These are phyloP conservation scores for Penicillium crustosum DNA, from an alignment of 2,329 filamentous ascomycete genomes.

Conservation along the genomic window DNA sequence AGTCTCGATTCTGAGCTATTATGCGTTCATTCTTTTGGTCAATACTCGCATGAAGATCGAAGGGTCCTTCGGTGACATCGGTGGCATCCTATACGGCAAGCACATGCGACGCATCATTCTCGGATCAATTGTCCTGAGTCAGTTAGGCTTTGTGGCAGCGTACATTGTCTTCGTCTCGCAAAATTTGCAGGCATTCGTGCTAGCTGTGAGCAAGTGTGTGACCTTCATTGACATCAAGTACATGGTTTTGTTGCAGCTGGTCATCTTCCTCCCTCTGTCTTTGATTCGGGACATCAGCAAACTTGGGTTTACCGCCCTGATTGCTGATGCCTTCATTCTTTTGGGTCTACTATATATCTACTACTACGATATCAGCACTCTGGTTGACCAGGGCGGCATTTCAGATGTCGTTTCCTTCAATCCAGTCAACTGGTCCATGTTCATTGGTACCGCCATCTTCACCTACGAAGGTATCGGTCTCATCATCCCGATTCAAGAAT, in stretches of 20 bases:
- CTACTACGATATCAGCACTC: constrained; percentile 88
- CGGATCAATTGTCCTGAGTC: constrained; percentile 87
- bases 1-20: constrained; percentile 86
- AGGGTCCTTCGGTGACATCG: constrained; percentile 97
- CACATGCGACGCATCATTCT: constrained; percentile 89
- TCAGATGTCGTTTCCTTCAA: constrained; percentile 92
- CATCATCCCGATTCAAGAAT: constrained; percentile 97
- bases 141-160: constrained; percentile 90
- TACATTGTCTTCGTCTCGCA: constrained; percentile 97
- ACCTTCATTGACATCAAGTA: constrained; percentile 81
- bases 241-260: constrained; percentile 90
- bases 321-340: constrained; percentile 92
- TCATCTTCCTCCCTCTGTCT: constrained; percentile 92
- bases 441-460: constrained; percentile 98
- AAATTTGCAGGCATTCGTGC: constrained; percentile 90
- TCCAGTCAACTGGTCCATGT: constrained; percentile 86
- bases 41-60: constrained; percentile 80
- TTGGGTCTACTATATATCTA: constrained; percentile 90
- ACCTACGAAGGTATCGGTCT: constrained; percentile 97
- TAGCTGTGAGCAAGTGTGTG: constrained; percentile 85
- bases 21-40: constrained; percentile 94
- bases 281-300: constrained; percentile 96
- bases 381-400: constrained; percentile 69
- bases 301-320: constrained; percentile 87
- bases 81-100: constrained; percentile 83